A percentile compares a stretch with the other conserved stretches of the same genome.
Conservation (phyloP, 352 stramenopile species). For the Globisporangium spiculum region DNA sequence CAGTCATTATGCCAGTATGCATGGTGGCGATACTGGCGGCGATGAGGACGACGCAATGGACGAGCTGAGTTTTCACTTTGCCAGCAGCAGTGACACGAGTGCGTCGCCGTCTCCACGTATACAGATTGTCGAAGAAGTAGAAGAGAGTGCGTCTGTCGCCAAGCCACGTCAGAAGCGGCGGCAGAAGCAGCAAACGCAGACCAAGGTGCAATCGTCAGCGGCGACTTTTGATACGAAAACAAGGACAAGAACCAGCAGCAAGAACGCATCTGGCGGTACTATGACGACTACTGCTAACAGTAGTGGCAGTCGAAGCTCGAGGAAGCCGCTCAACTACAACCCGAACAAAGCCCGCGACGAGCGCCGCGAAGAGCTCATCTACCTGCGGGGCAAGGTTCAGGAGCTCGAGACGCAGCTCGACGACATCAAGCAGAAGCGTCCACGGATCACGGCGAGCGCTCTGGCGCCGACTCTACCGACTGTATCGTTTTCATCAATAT, state of each 20-base stretch:
- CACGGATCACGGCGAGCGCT: not conserved
- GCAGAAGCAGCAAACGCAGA: not conserved
- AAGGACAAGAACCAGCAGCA: not conserved
- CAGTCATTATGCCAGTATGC: not conserved
- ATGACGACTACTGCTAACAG: not conserved
- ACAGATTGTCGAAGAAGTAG: not conserved
- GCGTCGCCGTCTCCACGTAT: not conserved
- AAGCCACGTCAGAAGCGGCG: not conserved
- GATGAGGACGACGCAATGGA: not conserved
- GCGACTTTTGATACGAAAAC: not conserved
- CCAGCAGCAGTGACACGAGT: not conserved
- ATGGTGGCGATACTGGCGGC: not conserved
- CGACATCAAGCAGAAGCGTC: constrained; percentile 1
- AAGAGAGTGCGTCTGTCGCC: not conserved
- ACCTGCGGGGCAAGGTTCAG: constrained; percentile 36
- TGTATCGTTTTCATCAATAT: not conserved
- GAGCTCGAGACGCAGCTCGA: constrained; percentile 38
- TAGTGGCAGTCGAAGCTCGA: not conserved
- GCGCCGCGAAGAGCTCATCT: constrained; percentile 36
- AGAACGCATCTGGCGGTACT: not conserved
- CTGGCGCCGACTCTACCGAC: not conserved
- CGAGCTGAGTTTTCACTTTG: constrained; percentile 3
- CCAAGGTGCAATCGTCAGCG: not conserved
- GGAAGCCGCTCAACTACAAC: constrained; percentile 33
- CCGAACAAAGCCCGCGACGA: constrained; percentile 44